Evolutionary conservation across 805 yeast genomes (phyloP).

Genomic region (Wickerhamomyces queroliae): DNA sequence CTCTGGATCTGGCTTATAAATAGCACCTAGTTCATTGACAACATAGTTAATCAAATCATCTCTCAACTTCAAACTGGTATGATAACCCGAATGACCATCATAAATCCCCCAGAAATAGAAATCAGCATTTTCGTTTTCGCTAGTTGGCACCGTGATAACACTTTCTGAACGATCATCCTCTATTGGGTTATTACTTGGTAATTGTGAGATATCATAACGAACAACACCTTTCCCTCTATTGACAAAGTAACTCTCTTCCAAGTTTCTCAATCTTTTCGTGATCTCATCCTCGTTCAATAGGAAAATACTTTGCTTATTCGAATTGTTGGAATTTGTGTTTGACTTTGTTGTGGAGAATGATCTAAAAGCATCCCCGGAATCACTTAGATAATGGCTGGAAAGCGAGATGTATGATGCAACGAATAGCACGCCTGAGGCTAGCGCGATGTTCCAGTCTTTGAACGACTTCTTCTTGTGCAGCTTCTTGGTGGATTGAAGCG

Average conservation of each 20-base stretch:
- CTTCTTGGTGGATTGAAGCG: conserved; percentile 1
- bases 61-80: conserved; percentile 80
- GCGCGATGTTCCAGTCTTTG: conserved; percentile 18
- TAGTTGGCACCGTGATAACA: conserved; percentile 62
- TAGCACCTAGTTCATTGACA: conserved; percentile 66
- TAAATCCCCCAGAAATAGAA: conserved; percentile 95
- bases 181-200: conserved; percentile 88
- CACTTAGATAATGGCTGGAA: conserved; percentile 18
- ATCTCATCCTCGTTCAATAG: conserved; percentile 67
- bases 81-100: conserved; percentile 98
- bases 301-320: conserved; percentile 48
- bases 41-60: conserved; percentile 74
- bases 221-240: conserved; percentile 83
- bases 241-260: conserved; percentile 75
- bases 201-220: conserved; percentile 84
- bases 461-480: conserved; percentile 2
- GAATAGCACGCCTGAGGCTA: conserved; percentile 23
- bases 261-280: conserved; percentile 56
- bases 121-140: conserved; percentile 47
- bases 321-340: conserved; percentile 1
- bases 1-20: conserved; percentile 49
- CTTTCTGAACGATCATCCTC: conserved; percentile 92
- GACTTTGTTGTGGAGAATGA: conserved; percentile 18
- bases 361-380: conserved; percentile 19
- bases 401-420: conserved; percentile 23